Evolutionary conservation across 192 early-diverging fungal genomes (phyloP).

Genomic region (Coemansia reversa): DNA sequence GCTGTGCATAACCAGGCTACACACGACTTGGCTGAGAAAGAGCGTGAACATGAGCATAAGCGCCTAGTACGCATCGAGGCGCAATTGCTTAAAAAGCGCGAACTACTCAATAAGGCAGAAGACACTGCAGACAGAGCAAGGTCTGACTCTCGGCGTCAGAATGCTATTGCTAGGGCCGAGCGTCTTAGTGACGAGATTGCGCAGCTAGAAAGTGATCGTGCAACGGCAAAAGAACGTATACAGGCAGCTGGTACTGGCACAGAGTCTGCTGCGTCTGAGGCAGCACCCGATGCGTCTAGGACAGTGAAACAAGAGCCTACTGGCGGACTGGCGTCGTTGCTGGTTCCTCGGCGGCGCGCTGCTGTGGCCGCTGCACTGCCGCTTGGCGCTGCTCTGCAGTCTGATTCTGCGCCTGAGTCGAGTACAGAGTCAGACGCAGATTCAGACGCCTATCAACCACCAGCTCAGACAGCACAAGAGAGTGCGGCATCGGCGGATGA

Average conservation of each 20-base stretch:
- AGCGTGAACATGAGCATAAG: slow-evolving; percentile 64
- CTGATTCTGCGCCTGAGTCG: not conserved
- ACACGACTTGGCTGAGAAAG: slow-evolving; percentile 59
- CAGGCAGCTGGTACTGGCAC: not conserved
- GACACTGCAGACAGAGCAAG: slow-evolving; percentile 20
- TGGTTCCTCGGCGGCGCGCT: slow-evolving; percentile 16
- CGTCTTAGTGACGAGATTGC: not conserved
- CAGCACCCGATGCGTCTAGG: not conserved
- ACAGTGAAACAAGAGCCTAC: slow-evolving; percentile 4
- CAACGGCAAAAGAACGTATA: not conserved
- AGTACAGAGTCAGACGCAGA: not conserved
- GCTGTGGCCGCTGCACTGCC: slow-evolving; percentile 19
- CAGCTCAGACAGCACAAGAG: not conserved
- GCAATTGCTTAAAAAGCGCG: slow-evolving; percentile 16
- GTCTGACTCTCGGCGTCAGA: slow-evolving; percentile 41
- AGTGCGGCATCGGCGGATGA: not conserved
- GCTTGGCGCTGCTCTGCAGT: not conserved
- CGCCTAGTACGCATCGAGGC: slow-evolving; percentile 58
- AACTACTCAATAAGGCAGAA: slow-evolving; percentile 19
- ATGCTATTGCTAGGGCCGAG: slow-evolving; percentile 24
- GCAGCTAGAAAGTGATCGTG: slow-evolving; percentile 7
- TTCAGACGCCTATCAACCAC: not conserved
- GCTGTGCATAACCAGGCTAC: slow-evolving; percentile 64
- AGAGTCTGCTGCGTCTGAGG: not conserved
- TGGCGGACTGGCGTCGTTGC: slow-evolving; percentile 5